Evolutionary conservation across 106 monocot species (phyloP).

Genomic region (Dendrobium officinale): DNA sequence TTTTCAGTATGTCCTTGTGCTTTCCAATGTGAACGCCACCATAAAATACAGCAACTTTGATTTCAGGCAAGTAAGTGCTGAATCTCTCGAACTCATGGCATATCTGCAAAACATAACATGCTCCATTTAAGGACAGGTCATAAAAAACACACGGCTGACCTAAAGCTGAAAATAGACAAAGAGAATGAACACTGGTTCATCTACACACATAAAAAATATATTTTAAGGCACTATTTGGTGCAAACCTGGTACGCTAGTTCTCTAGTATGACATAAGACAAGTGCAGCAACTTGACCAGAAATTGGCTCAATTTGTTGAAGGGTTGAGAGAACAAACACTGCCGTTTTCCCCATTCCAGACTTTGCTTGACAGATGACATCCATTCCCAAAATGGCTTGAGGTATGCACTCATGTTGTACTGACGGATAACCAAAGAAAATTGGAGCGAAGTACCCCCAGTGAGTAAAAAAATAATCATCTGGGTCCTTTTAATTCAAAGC

Average conservation of each 20-base stretch:
- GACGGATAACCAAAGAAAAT: slow-evolving; percentile 92
- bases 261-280: slow-evolving; percentile 93
- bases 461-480: slow-evolving; percentile 70
- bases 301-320: slow-evolving; percentile 97
- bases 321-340: slow-evolving; percentile 94
- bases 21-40: slow-evolving; percentile 84
- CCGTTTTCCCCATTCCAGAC: slow-evolving; percentile 99
- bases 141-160: too few species aligned
- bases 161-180: neutral
- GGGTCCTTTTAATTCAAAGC: slow-evolving; percentile 70
- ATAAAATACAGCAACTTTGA: slow-evolving; percentile 95
- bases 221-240: neutral
- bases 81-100: slow-evolving; percentile 99
- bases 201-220: neutral
- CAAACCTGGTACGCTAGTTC: slow-evolving; percentile 95
- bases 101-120: slow-evolving; percentile 45
- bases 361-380: slow-evolving; percentile 99
- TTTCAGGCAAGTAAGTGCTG: slow-evolving; percentile 81
- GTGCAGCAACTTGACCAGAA: slow-evolving; percentile 91
- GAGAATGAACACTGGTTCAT: neutral
- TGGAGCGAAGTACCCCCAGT: slow-evolving; percentile 75
- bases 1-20: slow-evolving; percentile 91
- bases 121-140: neutral
- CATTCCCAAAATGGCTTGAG: slow-evolving; percentile 99
- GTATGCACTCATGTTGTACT: slow-evolving; percentile 99